A percentile compares a stretch with the other conserved stretches of the same genome.
phyloP scores from a whole-genome alignment of 805 yeast species.

The Starmerella tilneyi region DNA sequence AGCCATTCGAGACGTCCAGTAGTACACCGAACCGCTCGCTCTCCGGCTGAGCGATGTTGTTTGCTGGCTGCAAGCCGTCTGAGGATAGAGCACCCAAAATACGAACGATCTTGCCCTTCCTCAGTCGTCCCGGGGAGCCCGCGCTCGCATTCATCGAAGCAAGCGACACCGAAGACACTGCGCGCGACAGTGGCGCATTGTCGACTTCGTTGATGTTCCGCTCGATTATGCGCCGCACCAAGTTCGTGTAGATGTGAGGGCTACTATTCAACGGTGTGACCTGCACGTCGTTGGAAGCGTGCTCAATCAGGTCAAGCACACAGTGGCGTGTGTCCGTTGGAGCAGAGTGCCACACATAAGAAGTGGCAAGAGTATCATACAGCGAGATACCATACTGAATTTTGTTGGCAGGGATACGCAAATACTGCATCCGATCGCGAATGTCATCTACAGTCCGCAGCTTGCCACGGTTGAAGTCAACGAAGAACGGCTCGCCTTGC shows the following conservation, averaged over 20 bases:
- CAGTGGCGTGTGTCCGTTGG: conserved; percentile 20
- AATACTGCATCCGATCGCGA: conserved; percentile 17
- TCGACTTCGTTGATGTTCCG: conserved; percentile 19
- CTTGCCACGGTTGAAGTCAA: conserved; percentile 22
- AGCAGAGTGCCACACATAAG: conserved; percentile 22
- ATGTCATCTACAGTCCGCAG: conserved; percentile 22
- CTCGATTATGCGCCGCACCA: conserved; percentile 20
- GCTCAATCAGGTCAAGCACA: conserved; percentile 22
- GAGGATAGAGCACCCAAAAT: conserved; percentile 3
- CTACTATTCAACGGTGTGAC: conserved; percentile 10
- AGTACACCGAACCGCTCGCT: conserved; percentile 18
- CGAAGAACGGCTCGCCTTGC: conserved; percentile 16
- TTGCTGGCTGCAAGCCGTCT: neutral
- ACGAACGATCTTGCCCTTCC: conserved; percentile 13
- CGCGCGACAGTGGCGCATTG: conserved; percentile 18
- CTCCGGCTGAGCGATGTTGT: neutral
- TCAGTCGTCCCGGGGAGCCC: conserved; percentile 12
- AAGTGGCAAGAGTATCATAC: conserved; percentile 19
- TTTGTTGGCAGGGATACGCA: conserved; percentile 3
- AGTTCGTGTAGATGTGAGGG: conserved; percentile 16
- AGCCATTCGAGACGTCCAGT: conserved; percentile 17
- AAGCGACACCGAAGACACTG: conserved; percentile 17
- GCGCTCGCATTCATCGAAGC: conserved; percentile 6
- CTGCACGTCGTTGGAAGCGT: conserved; percentile 19
- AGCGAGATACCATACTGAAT: conserved; percentile 22